Evolutionary conservation across 179 eudicot genomes (phyloP), one percentile per base, ranked within the genome.

Genomic region (Silene vulgaris): DNA sequence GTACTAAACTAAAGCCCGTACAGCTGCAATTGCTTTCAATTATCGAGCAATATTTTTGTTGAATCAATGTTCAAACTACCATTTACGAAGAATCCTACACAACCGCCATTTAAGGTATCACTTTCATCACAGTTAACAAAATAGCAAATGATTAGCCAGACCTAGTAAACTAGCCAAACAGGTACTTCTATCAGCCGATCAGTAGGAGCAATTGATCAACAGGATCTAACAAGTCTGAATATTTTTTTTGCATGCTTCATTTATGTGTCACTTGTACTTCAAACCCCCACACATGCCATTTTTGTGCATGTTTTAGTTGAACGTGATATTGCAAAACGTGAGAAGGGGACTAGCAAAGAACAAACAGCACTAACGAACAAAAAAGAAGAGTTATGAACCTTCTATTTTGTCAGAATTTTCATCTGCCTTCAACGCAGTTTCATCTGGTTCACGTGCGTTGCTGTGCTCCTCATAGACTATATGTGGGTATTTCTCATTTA

Each of bases 401-500:
- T 95, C 99, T 75, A 93, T 63, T 74, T 86, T 83, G 79, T 90
- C 93, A 28, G 78, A 78, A 66, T 70, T 81, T n/a, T 75, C 80
- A 75, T 78, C 85, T 76, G 80, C 88, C 68, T 32, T 72, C 64
- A 76, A 71, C 65, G 50, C 71, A 40, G 81, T 28, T 66, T 88
- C 87, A 57, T 87, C 87, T 60, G 81, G 68, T 72, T 87, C 95
- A 73, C 81, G 78, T n/a, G 89, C 91, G 75, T 89, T 82, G 77
- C 88, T 83, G 74, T 72, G 74, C 82, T 95, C 99, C 81, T 95
- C 96, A 83, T 87, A 85, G 62, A 95, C 97, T 32, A 95, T 62
- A 78, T 95, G 99, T 30, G 97, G 97, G 80, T 95, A 95, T 67
- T 90, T 95, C 78, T 93, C 91, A 85, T 88, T 83, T n/a, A 87